Percentiles rank a stretch among this genome's conserved stretches.
These are phyloP conservation scores for Liquidambar formosana DNA, from an alignment of 164 flowering plant species.

Conservation along the genomic window DNA sequence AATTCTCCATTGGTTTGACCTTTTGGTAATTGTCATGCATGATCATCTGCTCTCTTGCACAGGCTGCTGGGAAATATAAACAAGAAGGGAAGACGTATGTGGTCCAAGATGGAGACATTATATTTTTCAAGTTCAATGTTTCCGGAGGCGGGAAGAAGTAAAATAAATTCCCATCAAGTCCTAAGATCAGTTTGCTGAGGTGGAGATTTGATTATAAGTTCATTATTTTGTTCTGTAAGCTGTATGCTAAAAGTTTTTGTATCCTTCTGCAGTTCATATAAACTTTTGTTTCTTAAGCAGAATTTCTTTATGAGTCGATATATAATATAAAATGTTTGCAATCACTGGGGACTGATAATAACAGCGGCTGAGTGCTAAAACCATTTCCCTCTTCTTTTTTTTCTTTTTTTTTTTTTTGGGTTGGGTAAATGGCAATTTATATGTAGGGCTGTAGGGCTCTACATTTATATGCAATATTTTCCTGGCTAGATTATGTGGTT, in stretches of 20 bases:
- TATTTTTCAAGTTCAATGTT: slow-evolving; percentile 97
- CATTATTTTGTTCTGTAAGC: neutral
- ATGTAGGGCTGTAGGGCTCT: too few relatives aligned
- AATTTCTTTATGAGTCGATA: too few relatives aligned
- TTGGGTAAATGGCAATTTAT: too few relatives aligned
- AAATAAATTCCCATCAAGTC: slow-evolving; percentile 11
- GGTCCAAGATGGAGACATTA: slow-evolving; percentile 93
- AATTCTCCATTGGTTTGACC: neutral
- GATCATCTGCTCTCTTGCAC: slow-evolving; percentile 10
- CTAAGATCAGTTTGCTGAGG: neutral
- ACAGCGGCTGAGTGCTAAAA: too few relatives aligned
- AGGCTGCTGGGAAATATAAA: slow-evolving; percentile 94
- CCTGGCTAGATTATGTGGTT: too few relatives aligned
- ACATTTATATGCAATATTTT: too few relatives aligned
- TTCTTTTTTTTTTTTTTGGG: too few relatives aligned
- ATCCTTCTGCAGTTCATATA: neutral
- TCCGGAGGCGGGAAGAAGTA: slow-evolving; percentile 97
- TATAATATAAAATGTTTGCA: too few relatives aligned
- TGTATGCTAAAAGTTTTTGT: neutral
- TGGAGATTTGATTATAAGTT: neutral
- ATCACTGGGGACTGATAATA: too few relatives aligned
- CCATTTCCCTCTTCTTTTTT: too few relatives aligned
- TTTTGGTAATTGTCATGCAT: neutral
- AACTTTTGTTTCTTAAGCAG: too few relatives aligned
- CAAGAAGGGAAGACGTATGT: slow-evolving; percentile 97